Evolutionary conservation across 2,329 filamentous ascomycete genomes (phyloP), one percentile per base, ranked within the genome.

Genomic region (Trichoderma breve): DNA sequence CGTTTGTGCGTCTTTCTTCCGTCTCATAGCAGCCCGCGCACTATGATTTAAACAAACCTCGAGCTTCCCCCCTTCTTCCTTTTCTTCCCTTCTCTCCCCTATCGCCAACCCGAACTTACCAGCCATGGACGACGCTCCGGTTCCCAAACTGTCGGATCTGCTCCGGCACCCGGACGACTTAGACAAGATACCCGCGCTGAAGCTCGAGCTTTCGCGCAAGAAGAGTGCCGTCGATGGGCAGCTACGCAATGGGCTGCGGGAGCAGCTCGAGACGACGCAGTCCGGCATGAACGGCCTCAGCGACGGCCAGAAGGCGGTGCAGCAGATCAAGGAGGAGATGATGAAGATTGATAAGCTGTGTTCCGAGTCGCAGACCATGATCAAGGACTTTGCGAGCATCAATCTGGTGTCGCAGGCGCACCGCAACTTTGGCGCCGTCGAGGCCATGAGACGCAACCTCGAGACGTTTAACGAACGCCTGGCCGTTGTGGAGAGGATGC

Each of bases 261-360:
- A 97, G 79, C 96, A 99, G 86, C 89, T 99, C 72, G 93, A 97
- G 83, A 92, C 95, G 70, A 98, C 96, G 12, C 95, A 98, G 84
- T 89, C 92, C 76, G 96, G 96, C 81, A 97, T 99, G 91, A 92
- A 85, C 75, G 93, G 93, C 74, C 91, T 99, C 75, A 90, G 89
- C 58, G 94, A 98, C 79, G 95, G 95, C 71, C 95, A 98, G 82
- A 93, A 95, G 81, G 93, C 93, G 73, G 93, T 99, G 43, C 92
- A 93, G 79, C 89, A 92, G 77, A 98, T 98, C 83, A 97, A 97
- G 82, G 95, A 98, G 76, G 96, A 99, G 84, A 96, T 99, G 90
- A 94, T 97, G 86, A 97, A 95, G 83, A 98, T 99, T 78, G 96
- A 99, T 85, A 94, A 93, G 83, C 89, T 99, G 75, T 99, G 96